A percentile compares a stretch with the other conserved stretches of the same genome.
Conservation (phyloP, 257 asterid genomes). For the Salvia rosmarinus region DNA sequence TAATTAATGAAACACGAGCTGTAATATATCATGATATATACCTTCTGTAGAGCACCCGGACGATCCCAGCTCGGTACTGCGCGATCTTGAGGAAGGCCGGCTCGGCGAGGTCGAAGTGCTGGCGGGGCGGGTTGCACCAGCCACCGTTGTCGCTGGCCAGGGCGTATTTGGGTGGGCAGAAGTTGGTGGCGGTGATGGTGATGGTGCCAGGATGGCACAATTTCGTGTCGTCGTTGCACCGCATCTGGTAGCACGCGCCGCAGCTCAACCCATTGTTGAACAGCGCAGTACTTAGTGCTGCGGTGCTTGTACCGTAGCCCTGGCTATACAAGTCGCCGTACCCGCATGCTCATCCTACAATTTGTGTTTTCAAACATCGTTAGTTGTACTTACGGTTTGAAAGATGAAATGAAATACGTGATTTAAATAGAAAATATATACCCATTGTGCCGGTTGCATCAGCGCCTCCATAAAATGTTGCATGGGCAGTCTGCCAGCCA, state of each 20-base stretch:
- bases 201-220: constrained; percentile 47
- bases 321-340: constrained; percentile 62
- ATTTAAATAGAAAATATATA: neutral
- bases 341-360: constrained; percentile 66
- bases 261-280: constrained; percentile 62
- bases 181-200: constrained; percentile 59
- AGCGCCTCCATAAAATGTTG: constrained; percentile 70
- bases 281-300: constrained; percentile 51
- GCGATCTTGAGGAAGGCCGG: constrained; percentile 55
- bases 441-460: constrained; percentile 77
- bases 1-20: neutral
- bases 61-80: constrained; percentile 55
- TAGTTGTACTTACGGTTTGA: too few relatives aligned
- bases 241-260: constrained; percentile 56
- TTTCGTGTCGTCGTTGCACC: constrained; percentile 42
- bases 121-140: constrained; percentile 69
- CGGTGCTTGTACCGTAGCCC: constrained; percentile 62
- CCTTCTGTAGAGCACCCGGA: constrained; percentile 52
- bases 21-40: neutral
- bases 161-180: constrained; percentile 65
- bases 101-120: constrained; percentile 58
- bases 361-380: neutral
- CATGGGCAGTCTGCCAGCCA: constrained; percentile 58
- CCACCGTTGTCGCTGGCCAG: constrained; percentile 56
- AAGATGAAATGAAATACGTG: neutral